phyloP scores from a whole-genome alignment of 1,284 basidiomycete genomes.

The Ustilago bromivora region DNA sequence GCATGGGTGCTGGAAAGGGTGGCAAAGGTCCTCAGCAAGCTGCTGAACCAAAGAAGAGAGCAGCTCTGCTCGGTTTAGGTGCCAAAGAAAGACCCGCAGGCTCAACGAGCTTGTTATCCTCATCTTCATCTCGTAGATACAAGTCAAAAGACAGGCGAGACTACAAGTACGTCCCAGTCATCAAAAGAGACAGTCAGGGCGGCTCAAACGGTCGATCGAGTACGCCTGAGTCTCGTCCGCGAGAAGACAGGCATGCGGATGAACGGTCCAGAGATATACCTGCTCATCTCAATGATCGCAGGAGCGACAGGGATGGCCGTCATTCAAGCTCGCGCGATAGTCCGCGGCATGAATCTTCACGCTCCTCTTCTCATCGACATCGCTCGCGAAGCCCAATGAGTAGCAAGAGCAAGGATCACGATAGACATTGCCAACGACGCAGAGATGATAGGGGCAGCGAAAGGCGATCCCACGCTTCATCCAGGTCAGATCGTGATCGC shows the following conservation, averaged over 20 bases:
- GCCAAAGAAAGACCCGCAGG: constrained; percentile 58
- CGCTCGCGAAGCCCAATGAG: constrained; percentile 27
- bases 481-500: constrained; percentile 46
- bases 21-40: constrained; percentile 59
- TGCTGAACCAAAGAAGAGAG: constrained; percentile 59
- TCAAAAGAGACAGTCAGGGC: constrained; percentile 73
- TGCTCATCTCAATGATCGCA: constrained; percentile 28
- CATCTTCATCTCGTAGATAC: constrained; percentile 71
- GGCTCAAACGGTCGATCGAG: constrained; percentile 10
- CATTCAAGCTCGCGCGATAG: constrained; percentile 35
- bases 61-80: constrained; percentile 64
- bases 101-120: constrained; percentile 13
- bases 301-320: constrained; percentile 48
- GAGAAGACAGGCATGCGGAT: constrained; percentile 25
- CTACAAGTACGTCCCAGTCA: constrained; percentile 80
- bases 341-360: constrained; percentile 16
- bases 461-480: constrained; percentile 20
- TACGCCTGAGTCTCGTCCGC: constrained; percentile 7
- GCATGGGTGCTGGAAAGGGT: constrained; percentile 74
- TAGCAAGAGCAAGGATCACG: constrained; percentile 38
- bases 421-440: constrained; percentile 28
- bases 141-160: constrained; percentile 72
- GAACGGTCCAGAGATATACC: constrained; percentile 15
- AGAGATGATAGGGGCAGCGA: constrained; percentile 19
- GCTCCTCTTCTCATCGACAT: constrained; percentile 22